These are phyloP conservation scores for Meyerozyma carpophila DNA, from an alignment of 1,139 yeast genomes.

Conservation along the genomic window DNA sequence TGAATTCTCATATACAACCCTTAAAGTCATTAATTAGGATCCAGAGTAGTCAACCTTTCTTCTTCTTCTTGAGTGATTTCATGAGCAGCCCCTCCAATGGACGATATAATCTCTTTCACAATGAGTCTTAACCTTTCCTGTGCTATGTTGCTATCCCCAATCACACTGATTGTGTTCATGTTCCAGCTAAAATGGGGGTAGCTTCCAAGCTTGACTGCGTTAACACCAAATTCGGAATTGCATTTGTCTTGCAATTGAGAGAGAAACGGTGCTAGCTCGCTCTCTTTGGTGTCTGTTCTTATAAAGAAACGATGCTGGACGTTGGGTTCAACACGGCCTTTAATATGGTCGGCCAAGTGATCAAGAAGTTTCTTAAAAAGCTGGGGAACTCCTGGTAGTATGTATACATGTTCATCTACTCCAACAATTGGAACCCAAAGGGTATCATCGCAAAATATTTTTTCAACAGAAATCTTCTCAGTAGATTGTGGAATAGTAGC, in stretches of 20 bases:
- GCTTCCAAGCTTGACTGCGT: conserved; percentile 64
- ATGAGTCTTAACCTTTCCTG: conserved; percentile 31
- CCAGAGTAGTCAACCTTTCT: conserved; percentile 18
- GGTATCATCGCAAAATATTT: conserved; percentile 47
- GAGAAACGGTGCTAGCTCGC: conserved; percentile 64
- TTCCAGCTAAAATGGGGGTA: conserved; percentile 72
- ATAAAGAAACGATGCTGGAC: conserved; percentile 47
- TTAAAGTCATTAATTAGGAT: background rate
- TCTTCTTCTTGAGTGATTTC: conserved; percentile 56
- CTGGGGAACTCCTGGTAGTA: conserved; percentile 81
- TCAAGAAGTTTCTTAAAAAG: conserved; percentile 52
- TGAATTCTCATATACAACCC: background rate
- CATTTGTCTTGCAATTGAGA: conserved; percentile 46
- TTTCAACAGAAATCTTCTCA: conserved; percentile 29
- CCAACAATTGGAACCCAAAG: conserved; percentile 84
- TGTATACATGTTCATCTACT: conserved; percentile 54
- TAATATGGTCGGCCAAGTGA: conserved; percentile 21
- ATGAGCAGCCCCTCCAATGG: conserved; percentile 43
- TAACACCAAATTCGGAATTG: conserved; percentile 25
- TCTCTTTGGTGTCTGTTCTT: conserved; percentile 55
- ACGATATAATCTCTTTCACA: conserved; percentile 40
- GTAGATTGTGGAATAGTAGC: conserved; percentile 61
- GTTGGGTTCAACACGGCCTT: conserved; percentile 18
- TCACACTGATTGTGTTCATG: conserved; percentile 64
- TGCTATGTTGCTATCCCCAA: conserved; percentile 42